Evolutionary conservation across 345 rosid species (phyloP), one percentile per base, ranked within the genome.

Genomic region (Eucalyptus brandiana): DNA sequence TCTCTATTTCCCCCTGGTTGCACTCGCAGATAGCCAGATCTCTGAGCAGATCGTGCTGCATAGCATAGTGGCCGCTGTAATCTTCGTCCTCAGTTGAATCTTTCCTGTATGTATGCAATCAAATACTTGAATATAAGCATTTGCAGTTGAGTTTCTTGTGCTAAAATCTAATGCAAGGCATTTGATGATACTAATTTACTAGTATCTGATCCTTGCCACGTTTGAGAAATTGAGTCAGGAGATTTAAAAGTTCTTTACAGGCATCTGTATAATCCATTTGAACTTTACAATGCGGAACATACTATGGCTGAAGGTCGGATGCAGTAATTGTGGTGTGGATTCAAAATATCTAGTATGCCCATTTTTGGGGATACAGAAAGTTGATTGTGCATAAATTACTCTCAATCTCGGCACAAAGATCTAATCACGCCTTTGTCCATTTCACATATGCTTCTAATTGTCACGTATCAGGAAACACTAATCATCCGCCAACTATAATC

Each of bases 21-120:
- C 94, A 91, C 69, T 87, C 90, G 76, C 87, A 26, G 89, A 92
- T 89, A 87, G 92, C 92, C n/a, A 93, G 90, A 47, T 96, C 94
- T 88, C 95, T 93, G 7, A 91, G 93, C 51, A 92, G 92, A 89
- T 90, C 94, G 56, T 94, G 96, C 80, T 93, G 96, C 87, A 80
- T 92, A 50, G 90, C 92, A 86, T 93, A 93, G 48, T 92, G 91
- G 80, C 89, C 86, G 5, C 91, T 90, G 86, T 90, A 93, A 2
- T 90, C 90, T 32, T 92, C 95, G 48, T 47, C 91, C 15, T 92
- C 94, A 80, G 23, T 86, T 58, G 60, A 88, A 90, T 89, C 91
- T 89, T 65, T 89, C 95, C 98, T 94, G 91, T 8, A 28, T 8
- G 6, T 85, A 87, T 23, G 80, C 90, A 69, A 69, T 16, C 80